Evolutionary conservation across 2,329 filamentous ascomycete genomes (phyloP).

Genomic region (Hypoxylon sp.): DNA sequence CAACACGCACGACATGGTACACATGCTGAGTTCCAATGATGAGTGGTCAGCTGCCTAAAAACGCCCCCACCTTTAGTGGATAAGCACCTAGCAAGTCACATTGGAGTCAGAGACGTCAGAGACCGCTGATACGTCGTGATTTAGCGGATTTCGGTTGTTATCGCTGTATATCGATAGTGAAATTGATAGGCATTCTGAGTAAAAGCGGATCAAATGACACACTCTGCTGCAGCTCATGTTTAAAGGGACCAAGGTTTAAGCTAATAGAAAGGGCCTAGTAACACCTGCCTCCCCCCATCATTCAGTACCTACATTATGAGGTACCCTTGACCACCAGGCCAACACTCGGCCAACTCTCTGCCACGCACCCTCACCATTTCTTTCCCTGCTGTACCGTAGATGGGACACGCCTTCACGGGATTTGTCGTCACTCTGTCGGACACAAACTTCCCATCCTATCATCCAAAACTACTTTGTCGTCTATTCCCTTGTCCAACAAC

Average conservation of each 20-base stretch:
- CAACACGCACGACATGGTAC: constrained; percentile 1
- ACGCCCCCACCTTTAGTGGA: constrained; percentile 36
- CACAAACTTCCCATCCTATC: constrained; percentile 24
- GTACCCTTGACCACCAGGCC: constrained; percentile 10
- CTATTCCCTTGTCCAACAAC: constrained; percentile 21
- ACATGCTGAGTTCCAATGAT: constrained; percentile 27
- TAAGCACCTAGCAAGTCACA: constrained; percentile 32
- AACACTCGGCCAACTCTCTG: neutral
- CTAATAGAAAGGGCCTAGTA: constrained; percentile 1
- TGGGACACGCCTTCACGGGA: constrained; percentile 25
- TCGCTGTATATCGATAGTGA: constrained; percentile 45
- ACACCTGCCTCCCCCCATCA: constrained; percentile 23
- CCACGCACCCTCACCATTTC: constrained; percentile 25
- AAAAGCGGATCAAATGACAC: constrained; percentile 48
- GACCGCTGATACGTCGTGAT: constrained; percentile 31
- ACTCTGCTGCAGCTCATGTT: constrained; percentile 38
- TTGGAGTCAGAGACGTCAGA: constrained; percentile 29
- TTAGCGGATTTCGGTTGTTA: constrained; percentile 37
- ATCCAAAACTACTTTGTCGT: constrained; percentile 6
- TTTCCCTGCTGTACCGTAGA: constrained; percentile 12
- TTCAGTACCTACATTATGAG: constrained; percentile 11
- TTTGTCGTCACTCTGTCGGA: constrained; percentile 16
- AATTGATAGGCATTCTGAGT: constrained; percentile 41
- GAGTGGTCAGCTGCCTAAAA: constrained; percentile 45
- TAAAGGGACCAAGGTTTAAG: constrained; percentile 26